Base-by-base conservation (phyloP, 2,329 filamentous ascomycete species). In the Microsporum audouinii region DNA sequence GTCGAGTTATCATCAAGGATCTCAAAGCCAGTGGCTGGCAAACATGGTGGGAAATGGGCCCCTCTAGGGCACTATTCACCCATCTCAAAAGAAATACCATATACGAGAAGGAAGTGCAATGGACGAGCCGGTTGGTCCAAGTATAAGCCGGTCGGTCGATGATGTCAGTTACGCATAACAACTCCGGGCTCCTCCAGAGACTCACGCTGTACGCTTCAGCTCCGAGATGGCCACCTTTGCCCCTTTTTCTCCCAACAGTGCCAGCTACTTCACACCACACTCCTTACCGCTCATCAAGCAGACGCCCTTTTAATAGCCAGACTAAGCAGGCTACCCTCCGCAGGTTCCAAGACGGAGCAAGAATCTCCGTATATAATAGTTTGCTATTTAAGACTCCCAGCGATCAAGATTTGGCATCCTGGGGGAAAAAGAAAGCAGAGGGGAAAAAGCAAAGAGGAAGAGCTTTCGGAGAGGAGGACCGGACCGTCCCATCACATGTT, bases 381-480 rank as follows among this genome's bases (percentile, higher is more conserved):
- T 36, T 5, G 17, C 17, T 23, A 36, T 36, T 12, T n/a, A 47
- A 47, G 27, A 23, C 12, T 12, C 10, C 45, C 12, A 29, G 23
- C 45, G 45, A 51, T 51, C 45, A 12, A 33, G 45, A 23, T 23
- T 27, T 47, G 23, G 43, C 43, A 47, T 23, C 43, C 17, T 47
- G 43, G 17, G 3, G 43, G n/a, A 47, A 53, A 33, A 29, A 12
- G 29, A 43, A 43, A 43, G 39, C n/a, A n/a, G 14, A 43, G 31
- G 33, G 33, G 31, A 55, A 55, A 47, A 55, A 55, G 51, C 51
- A 36, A 53, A 53, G 49, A n/a, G n/a, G 4, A 31, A 6, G 39
- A 43, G 39, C 39, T 43, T 43, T 55, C 51, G 51, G 51, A 55
- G 31, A 55, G 49, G 49, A 55, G 49, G 49, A 31, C 49, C 49